Evolutionary conservation across 345 rosid species (phyloP).

Genomic region (sweet orange (Citrus sinensis)): DVS_A1.0 CM039163.1:43896001-43896500

Average conservation of each 20-base stretch:
- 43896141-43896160: slow-evolving; percentile 65
- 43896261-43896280: slow-evolving; percentile 48
- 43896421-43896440: slow-evolving; percentile 62
- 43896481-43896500: slow-evolving; percentile 28
- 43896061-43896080: slow-evolving; percentile 57
- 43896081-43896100: slow-evolving; percentile 51
- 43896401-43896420: slow-evolving; percentile 40
- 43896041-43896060: slow-evolving; percentile 92
- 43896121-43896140: slow-evolving; percentile 62
- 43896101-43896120: slow-evolving; percentile 71
- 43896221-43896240: slow-evolving; percentile 57
- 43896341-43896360: slow-evolving; percentile 83
- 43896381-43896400: slow-evolving; percentile 55
- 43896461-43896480: slow-evolving; percentile 41
- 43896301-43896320: slow-evolving; percentile 54
- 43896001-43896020: slow-evolving; percentile 88
- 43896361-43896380: slow-evolving; percentile 73
- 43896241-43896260: slow-evolving; percentile 75
- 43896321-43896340: slow-evolving; percentile 52
- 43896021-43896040: slow-evolving; percentile 99
- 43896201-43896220: slow-evolving; percentile 62
- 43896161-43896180: slow-evolving; percentile 56
- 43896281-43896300: slow-evolving; percentile 32
- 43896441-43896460: slow-evolving; percentile 59
- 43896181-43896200: slow-evolving; percentile 47